Evolutionary conservation across 2,329 filamentous ascomycete genomes (phyloP).

Genomic region (Fonsecaea erecta): DNA sequence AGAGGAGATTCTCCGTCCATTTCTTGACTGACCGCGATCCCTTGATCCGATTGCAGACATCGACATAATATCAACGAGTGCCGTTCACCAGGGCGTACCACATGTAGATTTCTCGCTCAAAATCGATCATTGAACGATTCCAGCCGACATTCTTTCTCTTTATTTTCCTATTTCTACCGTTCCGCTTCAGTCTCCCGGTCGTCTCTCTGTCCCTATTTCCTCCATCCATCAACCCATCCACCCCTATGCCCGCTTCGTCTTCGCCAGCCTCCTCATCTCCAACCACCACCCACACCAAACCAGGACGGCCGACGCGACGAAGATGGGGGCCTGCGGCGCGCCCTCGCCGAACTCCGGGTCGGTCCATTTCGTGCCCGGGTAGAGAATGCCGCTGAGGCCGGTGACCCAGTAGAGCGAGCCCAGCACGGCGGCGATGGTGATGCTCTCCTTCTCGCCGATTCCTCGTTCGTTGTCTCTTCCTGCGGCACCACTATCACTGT

Average conservation of each 20-base stretch:
- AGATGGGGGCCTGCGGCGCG: constrained; percentile 44
- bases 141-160: no score
- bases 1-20: neutral
- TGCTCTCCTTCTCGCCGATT: constrained; percentile 16
- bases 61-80: constrained; percentile 94
- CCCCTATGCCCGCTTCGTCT: neutral
- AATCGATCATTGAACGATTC: constrained; percentile 69
- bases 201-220: neutral
- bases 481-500: neutral
- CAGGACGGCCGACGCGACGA: constrained; percentile 21
- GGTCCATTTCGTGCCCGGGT: constrained; percentile 50
- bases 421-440: constrained; percentile 45
- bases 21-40: neutral
- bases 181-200: neutral
- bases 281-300: constrained; percentile 36
- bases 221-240: neutral
- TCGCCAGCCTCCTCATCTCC: constrained; percentile 26
- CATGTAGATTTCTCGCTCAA: constrained; percentile 97
- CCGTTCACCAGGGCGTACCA: constrained; percentile 91
- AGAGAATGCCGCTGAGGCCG: constrained; percentile 51
- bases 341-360: constrained; percentile 55
- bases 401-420: constrained; percentile 53
- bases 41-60: constrained; percentile 65
- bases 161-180: no score
- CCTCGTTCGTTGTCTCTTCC: neutral